A percentile compares a stretch with the other conserved stretches of the same genome.
Conservation (phyloP, 2,329 filamentous ascomycete genomes). For the Colletotrichum cuscutae region DNA sequence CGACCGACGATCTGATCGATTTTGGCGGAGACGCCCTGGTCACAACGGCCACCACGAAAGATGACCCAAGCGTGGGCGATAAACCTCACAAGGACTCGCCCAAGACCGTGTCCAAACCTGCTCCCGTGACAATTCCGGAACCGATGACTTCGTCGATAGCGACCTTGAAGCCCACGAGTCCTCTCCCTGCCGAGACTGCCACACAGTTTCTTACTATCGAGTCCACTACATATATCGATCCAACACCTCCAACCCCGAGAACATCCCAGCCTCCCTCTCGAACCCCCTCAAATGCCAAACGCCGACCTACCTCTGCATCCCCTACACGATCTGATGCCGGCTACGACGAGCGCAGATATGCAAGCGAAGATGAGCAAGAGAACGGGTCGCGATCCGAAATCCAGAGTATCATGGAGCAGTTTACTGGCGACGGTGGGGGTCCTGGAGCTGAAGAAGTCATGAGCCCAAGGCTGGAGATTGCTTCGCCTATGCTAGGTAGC, state of each 20-base stretch:
- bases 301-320: constrained; percentile 57
- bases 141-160: constrained; percentile 58
- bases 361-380: constrained; percentile 73
- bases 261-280: constrained; percentile 68
- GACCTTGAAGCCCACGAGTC: constrained; percentile 58
- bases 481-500: constrained; percentile 79
- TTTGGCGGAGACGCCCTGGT: constrained; percentile 24
- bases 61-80: not conserved
- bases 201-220: constrained; percentile 60
- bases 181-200: constrained; percentile 48
- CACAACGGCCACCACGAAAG: not conserved
- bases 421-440: constrained; percentile 78
- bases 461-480: constrained; percentile 86
- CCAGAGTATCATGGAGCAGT: constrained; percentile 97
- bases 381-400: constrained; percentile 85
- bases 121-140: constrained; percentile 36
- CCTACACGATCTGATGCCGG: constrained; percentile 65
- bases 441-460: constrained; percentile 86
- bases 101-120: not conserved
- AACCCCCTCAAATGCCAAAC: constrained; percentile 64
- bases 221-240: constrained; percentile 63
- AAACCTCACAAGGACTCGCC: constrained; percentile 3
- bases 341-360: constrained; percentile 66
- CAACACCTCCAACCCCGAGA: constrained; percentile 66
- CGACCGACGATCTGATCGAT: constrained; percentile 33